Evolutionary conservation across 2,329 filamentous ascomycete species (phyloP).

Genomic region (Seiridium unicorne): DNA sequence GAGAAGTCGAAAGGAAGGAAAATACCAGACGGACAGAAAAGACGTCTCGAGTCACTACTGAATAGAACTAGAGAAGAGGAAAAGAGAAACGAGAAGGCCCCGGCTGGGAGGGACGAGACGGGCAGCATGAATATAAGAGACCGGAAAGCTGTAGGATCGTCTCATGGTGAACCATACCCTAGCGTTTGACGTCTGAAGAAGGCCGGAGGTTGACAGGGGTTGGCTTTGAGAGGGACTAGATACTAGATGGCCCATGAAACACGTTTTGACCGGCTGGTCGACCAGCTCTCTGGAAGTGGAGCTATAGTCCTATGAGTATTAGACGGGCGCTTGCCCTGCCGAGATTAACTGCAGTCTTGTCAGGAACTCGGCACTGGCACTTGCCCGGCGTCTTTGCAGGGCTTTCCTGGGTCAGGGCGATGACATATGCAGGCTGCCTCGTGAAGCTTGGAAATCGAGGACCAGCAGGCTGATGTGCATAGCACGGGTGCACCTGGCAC

Average conservation of each 20-base stretch:
- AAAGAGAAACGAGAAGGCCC: slow-evolving; percentile 21
- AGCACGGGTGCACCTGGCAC: no score
- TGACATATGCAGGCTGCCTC: not conserved
- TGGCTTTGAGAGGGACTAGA: not conserved
- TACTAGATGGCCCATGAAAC: slow-evolving; percentile 10
- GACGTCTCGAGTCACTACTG: slow-evolving; percentile 14
- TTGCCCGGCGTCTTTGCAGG: not conserved
- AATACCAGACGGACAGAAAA: slow-evolving; percentile 23
- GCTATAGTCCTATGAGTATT: not conserved
- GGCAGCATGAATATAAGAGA: slow-evolving; percentile 40
- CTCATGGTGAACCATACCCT: slow-evolving; percentile 28
- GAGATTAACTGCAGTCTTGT: slow-evolving; percentile 2
- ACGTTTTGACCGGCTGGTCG: slow-evolving; percentile 9
- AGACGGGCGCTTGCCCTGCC: slow-evolving; percentile 10
- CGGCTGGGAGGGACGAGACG: slow-evolving; percentile 20
- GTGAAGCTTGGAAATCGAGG: not conserved
- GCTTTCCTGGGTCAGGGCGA: not conserved
- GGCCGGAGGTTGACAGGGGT: slow-evolving; percentile 15
- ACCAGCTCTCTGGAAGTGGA: slow-evolving; percentile 5
- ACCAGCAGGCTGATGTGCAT: not conserved
- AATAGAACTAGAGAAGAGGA: slow-evolving; percentile 23
- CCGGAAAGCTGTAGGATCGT: slow-evolving; percentile 34
- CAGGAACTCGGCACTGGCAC: not conserved
- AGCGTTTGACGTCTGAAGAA: slow-evolving; percentile 20
- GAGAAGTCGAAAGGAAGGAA: slow-evolving; percentile 22